Evolutionary conservation across 441 rosid genomes (phyloP).

Genomic region (Arabidopsis hybrid): DNA sequence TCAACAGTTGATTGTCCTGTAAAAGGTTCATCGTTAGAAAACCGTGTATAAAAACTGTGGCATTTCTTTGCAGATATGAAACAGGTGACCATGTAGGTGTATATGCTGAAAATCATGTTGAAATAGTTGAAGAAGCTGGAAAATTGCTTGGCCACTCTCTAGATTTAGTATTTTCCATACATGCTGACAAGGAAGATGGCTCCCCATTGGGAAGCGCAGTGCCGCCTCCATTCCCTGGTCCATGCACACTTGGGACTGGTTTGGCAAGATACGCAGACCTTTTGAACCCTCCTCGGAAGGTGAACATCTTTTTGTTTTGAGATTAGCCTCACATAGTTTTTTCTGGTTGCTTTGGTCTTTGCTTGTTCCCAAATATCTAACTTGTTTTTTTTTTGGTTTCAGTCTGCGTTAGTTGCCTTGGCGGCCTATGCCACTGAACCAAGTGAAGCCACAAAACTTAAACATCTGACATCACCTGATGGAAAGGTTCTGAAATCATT

Average conservation of each 20-base stretch:
- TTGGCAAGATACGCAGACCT: slow-evolving; percentile 87
- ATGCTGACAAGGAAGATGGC: slow-evolving; percentile 77
- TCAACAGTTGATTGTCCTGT: not conserved
- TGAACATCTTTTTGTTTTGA: slow-evolving; percentile 36
- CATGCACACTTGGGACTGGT: slow-evolving; percentile 79
- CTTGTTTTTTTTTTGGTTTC: slow-evolving; percentile 31
- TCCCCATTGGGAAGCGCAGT: slow-evolving; percentile 66
- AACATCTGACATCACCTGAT: slow-evolving; percentile 69
- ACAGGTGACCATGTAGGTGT: slow-evolving; percentile 97
- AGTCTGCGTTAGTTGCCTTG: slow-evolving; percentile 86
- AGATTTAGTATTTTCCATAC: slow-evolving; percentile 75
- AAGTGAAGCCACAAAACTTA: slow-evolving; percentile 72
- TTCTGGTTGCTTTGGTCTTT: slow-evolving; percentile 13
- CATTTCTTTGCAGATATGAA: slow-evolving; percentile 66
- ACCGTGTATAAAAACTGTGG: not conserved
- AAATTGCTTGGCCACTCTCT: slow-evolving; percentile 75
- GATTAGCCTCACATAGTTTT: slow-evolving; percentile 5
- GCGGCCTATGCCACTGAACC: slow-evolving; percentile 90
- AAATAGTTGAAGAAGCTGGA: slow-evolving; percentile 80
- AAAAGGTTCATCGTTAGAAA: not conserved
- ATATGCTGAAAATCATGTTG: slow-evolving; percentile 73
- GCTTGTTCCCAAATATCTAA: slow-evolving; percentile 25
- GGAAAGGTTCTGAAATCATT: slow-evolving; percentile 67
- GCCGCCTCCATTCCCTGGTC: slow-evolving; percentile 85
- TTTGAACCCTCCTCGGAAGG: slow-evolving; percentile 87